Base-by-base conservation (phyloP, 116 monocot species). In the Papilionanthe hybrid region DNA sequence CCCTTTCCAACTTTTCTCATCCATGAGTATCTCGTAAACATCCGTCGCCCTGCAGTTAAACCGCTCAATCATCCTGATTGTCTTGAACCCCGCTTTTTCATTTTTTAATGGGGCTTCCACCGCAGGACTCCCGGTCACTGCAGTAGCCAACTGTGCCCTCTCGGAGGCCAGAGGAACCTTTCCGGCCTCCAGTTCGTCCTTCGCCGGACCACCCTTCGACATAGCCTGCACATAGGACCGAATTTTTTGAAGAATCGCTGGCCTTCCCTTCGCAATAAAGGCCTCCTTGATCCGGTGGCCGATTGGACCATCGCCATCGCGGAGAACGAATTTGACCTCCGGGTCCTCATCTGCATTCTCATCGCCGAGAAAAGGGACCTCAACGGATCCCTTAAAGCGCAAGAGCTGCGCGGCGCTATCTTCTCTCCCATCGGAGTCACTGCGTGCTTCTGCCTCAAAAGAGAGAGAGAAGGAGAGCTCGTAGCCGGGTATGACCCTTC, bases 291-390 rank as follows among this genome's bases (percentile, higher is more conserved):
- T 79, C 73, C 84, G 75, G 49, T 65, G 67, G 23, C 84, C 93
- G 18, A 94, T 7, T 0, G 89, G 91, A 4, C 91, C 91, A 5
- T 85, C 86, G 12, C 88, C 91, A 37, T 89, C 93, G 41, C 89
- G 81, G 15, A 98, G 72, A 29, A 79, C 77, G 50, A 98, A 72
- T 43, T 82, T 82, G 77, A 98, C 29, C 74, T 98, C 98, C n/a
- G 98, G 94, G 57, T 98, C 98, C 84, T 98, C 98, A 4, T 75
- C 91, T 20, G 94, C 93, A 81, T 98, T 98, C 90, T 98, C 94
- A 50, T 98, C 98, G 8, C 93, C 98, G 57, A 98, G 83, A 77
- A 94, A 98, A 12, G 98, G 98, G n/a, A 94, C 87, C 74, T 98
- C 93, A 23, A 91, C 79, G 42, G 90, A 79, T 27, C 94, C 98